These are phyloP conservation scores for Eucalyptus fibrosa DNA, from an alignment of 345 rosid genomes.

Conservation along the genomic window DNA sequence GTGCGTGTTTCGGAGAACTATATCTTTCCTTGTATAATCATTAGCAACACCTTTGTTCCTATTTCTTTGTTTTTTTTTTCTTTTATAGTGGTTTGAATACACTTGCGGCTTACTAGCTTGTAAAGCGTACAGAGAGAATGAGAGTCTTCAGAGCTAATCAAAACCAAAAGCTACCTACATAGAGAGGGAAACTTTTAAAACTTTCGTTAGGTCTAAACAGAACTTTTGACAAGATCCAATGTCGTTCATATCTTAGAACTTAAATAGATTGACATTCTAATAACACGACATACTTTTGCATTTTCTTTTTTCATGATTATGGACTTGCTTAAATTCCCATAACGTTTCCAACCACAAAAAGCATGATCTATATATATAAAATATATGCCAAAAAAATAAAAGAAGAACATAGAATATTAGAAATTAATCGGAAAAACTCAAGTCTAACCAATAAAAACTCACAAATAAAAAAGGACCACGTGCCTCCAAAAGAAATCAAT, in stretches of 20 bases:
- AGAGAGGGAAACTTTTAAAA: too few species aligned
- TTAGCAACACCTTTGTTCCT: too few species aligned
- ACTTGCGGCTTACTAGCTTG: background rate
- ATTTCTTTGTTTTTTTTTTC: background rate
- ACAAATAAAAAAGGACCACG: background rate
- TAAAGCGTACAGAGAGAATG: too few species aligned
- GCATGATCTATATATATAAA: background rate
- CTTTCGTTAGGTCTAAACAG: too few species aligned
- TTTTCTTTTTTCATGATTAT: too few species aligned
- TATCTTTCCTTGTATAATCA: background rate
- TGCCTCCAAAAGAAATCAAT: too few species aligned
- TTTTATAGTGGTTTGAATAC: background rate
- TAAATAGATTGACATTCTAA: too few species aligned
- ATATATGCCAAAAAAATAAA: background rate
- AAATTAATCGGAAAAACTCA: background rate
- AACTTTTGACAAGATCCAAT: accelerated
- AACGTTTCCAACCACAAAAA: background rate
- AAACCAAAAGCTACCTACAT: too few species aligned
- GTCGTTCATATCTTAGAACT: too few species aligned
- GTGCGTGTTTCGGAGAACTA: background rate
- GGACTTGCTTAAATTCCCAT: too few species aligned
- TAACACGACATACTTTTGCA: too few species aligned
- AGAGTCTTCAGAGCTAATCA: too few species aligned
- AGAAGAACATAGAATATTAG: background rate
- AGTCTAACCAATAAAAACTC: background rate